A percentile compares a stretch with the other conserved stretches of the same genome.
Evolutionary conservation across 441 rosid genomes (phyloP).

Genomic region (Bocquillonia castaneifolia): DNA sequence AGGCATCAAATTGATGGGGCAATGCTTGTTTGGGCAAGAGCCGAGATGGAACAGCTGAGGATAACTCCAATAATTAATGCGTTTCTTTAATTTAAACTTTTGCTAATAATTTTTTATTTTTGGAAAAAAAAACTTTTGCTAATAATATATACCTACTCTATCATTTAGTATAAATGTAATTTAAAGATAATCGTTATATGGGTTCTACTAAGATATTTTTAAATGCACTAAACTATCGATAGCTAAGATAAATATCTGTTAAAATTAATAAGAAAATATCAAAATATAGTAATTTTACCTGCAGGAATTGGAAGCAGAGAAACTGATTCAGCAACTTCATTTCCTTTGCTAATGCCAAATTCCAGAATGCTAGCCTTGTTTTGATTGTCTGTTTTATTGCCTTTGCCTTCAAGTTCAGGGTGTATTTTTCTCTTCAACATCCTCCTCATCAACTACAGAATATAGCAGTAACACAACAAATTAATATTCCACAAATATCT

Average conservation of each 20-base stretch:
- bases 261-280: not conserved
- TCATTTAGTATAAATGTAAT: not conserved
- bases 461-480: not conserved
- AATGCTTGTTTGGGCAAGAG: not conserved
- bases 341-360: constrained; percentile 20
- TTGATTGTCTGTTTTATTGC: constrained; percentile 24
- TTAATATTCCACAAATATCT: too few species aligned
- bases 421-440: constrained; percentile 87
- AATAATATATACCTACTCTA: not conserved
- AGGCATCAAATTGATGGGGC: constrained; percentile 6
- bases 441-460: constrained; percentile 61
- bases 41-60: not conserved
- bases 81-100: not conserved
- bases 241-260: too few species aligned
- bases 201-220: too few species aligned
- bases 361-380: constrained; percentile 24
- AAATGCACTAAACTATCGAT: not conserved
- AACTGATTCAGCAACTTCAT: constrained; percentile 36
- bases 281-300: constrained; percentile 29
- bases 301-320: constrained; percentile 45
- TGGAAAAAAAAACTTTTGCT: not conserved
- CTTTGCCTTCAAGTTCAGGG: constrained; percentile 60
- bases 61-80: not conserved
- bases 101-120: too few species aligned
- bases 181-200: too few species aligned